Conservation (phyloP, 192 early-diverging fungal genomes). For the Lobosporangium transversale region DNA sequence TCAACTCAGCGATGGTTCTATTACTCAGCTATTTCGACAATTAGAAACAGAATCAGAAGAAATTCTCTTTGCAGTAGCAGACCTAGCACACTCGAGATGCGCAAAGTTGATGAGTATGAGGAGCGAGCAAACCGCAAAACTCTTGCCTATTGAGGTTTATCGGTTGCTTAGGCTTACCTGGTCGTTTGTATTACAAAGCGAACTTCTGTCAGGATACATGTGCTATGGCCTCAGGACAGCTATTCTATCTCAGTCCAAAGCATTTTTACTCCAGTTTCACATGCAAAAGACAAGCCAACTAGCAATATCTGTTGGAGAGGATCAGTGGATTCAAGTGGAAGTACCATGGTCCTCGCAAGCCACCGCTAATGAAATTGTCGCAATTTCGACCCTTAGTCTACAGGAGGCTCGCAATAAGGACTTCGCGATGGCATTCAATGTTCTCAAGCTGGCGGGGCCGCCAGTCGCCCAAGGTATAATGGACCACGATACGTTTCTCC, state of each 20-base stretch:
- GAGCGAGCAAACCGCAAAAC: slow-evolving; percentile 88
- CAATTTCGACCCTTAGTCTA: slow-evolving; percentile 55
- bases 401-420: slow-evolving; percentile 56
- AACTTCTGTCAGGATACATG: slow-evolving; percentile 82
- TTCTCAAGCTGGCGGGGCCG: slow-evolving; percentile 26
- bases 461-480: slow-evolving; percentile 24
- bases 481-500: slow-evolving; percentile 20
- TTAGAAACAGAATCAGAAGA: slow-evolving; percentile 76
- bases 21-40: slow-evolving; percentile 53
- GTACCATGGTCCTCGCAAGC: slow-evolving; percentile 95
- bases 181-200: slow-evolving; percentile 84
- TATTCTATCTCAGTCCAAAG: slow-evolving; percentile 90
- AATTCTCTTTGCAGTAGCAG: slow-evolving; percentile 81
- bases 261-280: slow-evolving; percentile 93
- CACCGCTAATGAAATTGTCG: slow-evolving; percentile 78
- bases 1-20: slow-evolving; percentile 18
- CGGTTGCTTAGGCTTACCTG: slow-evolving; percentile 81
- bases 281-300: slow-evolving; percentile 91
- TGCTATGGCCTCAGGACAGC: slow-evolving; percentile 93
- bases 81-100: slow-evolving; percentile 86
- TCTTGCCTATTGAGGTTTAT: slow-evolving; percentile 90
- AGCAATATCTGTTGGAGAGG: slow-evolving; percentile 90
- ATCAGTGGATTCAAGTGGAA: slow-evolving; percentile 94
- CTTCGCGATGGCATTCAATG: slow-evolving; percentile 44
- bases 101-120: slow-evolving; percentile 89